Base-by-base conservation (phyloP, 2,329 filamentous ascomycete genomes). In the Venturia asperata region DNA sequence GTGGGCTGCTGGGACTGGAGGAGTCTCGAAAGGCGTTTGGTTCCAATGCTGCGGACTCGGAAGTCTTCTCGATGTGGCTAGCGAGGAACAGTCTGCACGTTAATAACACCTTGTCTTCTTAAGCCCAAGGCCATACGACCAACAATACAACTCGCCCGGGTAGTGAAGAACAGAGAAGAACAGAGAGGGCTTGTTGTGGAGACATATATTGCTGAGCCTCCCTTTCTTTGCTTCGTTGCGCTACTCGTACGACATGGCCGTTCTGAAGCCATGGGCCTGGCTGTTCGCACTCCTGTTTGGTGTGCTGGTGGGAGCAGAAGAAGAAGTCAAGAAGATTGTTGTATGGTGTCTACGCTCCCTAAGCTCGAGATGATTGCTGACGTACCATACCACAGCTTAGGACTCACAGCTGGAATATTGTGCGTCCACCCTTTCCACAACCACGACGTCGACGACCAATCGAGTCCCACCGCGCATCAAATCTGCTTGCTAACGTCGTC, bases 321-420 rank as follows among this genome's bases (percentile, higher is more conserved):
- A 72, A 66, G 81, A 85, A 72, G 81, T 88, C 70, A 85, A 85
- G 75, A 85, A 83, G 71, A 87, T 88, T 74, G 82, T 85, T 69
- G 86, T 88, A 81, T 68, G 85, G 76, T 61, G 65, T 62, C 62
- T 67, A 55, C 68, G 39, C 67, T 69, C 43, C 63, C 55, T 42
- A 37, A 34, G 52, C 58, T 30, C 30, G 39, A 27, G 61, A 24
- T 17, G 27, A 63, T 61, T 68, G 70, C 72, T 76, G 70, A 71
- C 55, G 43, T 67, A 43, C 21, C 63, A 15, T 64, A 62, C 45
- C 70, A 67, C 77, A 95, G 90, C 83, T 96, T 73, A 87, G 91
- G 74, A 96, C 92, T 73, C 92, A 96, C 78, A 93, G 88, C 73
- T 82, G 96, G 68, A 63, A 52, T 45, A 5, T 17, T 13, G 64